Percentiles rank a stretch among this genome's conserved stretches.
phyloP scores from a whole-genome alignment of 1,284 basidiomycete species.

The Moesziomyces sp. region DNA sequence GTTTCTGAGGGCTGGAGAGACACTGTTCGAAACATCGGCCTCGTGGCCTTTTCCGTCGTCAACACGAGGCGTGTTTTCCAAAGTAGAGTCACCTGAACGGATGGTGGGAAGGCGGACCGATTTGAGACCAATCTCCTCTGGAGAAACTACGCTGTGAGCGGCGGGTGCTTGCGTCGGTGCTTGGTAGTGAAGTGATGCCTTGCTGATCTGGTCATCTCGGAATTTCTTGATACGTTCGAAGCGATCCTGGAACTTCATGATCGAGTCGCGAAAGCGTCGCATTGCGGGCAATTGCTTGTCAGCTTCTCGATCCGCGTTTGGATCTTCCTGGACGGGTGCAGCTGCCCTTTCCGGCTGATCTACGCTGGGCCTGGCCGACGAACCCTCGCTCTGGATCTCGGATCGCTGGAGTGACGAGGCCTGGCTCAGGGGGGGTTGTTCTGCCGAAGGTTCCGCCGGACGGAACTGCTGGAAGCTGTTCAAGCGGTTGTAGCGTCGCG shows the following conservation, averaged over 20 bases:
- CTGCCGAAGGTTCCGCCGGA: too few species aligned
- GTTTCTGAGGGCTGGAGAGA: neutral
- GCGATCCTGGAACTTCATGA: slow-evolving; percentile 7
- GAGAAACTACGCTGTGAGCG: neutral
- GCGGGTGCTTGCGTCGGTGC: neutral
- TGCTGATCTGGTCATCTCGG: slow-evolving; percentile 10
- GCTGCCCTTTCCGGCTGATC: neutral
- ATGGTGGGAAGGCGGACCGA: neutral
- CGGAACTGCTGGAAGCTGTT: slow-evolving; percentile 11
- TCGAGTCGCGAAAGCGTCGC: neutral
- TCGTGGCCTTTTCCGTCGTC: neutral
- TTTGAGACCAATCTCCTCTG: neutral
- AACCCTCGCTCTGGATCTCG: neutral
- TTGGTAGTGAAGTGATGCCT: slow-evolving; percentile 14
- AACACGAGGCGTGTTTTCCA: neutral
- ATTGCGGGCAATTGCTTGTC: neutral
- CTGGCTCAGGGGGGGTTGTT: neutral
- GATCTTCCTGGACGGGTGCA: neutral
- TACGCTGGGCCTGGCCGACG: neutral
- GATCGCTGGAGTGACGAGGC: neutral
- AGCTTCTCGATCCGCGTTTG: neutral
- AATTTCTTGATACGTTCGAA: slow-evolving; percentile 6
- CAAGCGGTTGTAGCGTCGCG: neutral
- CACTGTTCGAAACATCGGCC: neutral
- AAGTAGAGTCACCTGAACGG: neutral